These are phyloP conservation scores for Penicillium capsulatum DNA, from an alignment of 2,329 filamentous ascomycete species.

Conservation along the genomic window DNA sequence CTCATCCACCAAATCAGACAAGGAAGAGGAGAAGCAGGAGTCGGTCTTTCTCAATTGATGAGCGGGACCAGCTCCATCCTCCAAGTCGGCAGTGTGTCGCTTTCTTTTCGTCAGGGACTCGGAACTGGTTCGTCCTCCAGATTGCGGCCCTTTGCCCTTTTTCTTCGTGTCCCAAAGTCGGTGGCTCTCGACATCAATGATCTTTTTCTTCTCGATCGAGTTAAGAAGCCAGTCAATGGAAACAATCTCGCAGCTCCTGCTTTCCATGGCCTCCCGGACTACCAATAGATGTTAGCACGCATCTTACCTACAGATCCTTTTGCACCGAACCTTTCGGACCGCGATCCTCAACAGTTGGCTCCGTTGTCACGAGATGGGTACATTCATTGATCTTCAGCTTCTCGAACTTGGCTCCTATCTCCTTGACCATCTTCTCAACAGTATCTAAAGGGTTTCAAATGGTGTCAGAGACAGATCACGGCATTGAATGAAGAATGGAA, in stretches of 20 bases:
- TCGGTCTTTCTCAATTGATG: too few species aligned
- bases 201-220: background rate
- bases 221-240: background rate
- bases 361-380: background rate
- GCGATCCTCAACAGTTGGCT: too few species aligned
- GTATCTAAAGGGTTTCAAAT: background rate
- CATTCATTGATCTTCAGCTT: conserved; percentile 2
- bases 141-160: background rate
- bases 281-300: background rate
- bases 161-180: background rate
- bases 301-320: background rate
- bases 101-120: too few species aligned
- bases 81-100: too few species aligned
- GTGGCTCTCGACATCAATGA: background rate
- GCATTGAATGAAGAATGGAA: background rate
- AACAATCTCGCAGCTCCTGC: background rate
- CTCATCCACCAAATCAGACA: too few species aligned
- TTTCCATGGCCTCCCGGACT: background rate
- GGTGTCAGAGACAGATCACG: background rate
- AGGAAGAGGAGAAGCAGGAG: too few species aligned
- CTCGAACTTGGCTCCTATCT: conserved; percentile 4
- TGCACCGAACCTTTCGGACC: too few species aligned
- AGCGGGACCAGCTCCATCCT: too few species aligned
- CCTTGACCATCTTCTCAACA: background rate
- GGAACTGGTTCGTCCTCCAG: too few species aligned